Evolutionary conservation across 192 early-diverging fungal species (phyloP), one percentile per base, ranked within the genome.

Genomic region (Gryganskiella cystojenkinii): DNA sequence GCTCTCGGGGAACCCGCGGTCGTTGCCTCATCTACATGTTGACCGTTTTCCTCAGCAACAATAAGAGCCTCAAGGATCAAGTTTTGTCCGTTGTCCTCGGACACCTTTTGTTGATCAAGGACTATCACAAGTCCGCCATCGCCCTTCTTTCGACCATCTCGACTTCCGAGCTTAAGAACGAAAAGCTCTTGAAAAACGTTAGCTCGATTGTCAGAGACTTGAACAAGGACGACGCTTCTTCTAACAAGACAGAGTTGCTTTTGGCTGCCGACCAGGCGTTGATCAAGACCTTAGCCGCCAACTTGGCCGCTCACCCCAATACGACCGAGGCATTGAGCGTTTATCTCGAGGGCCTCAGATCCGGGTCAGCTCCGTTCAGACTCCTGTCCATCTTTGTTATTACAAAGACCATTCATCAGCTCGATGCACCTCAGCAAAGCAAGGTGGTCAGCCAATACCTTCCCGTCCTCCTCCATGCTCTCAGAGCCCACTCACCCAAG

Each of bases 311-410:
- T 4, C 44, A 63, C 46, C 42, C 47, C 35, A 71, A 64, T n/a
- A 37, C 67, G 28, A 35, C 64, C 5, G 24, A 67, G 2, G 58
- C 61, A 37, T 43, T 82, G 11, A 28, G 67, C 0, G 45, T 87
- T 46, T 87, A 81, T 56, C 24, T 85, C 1, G 28, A 74, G 14
- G 75, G 75, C 42, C 49, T 85, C 24, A 46, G 79, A 51, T 68
- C 73, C 56, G 37, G 57, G 20, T 50, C 37, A 10, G 31, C 8
- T n/a, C 30, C 67, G 13, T 72, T 81, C 44, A 66, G 71, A 1
- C 44, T 68, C 0, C 17, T 87, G 15, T 79, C 79, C 20, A 66
- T 84, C 30, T 72, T 85, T 62, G 81, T 85, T 5, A 62, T 87
- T 27, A 81, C 78, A 22, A 78, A 70, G 42, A 52, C 62, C 24